A percentile compares a stretch with the other conserved stretches of the same genome.
These are phyloP conservation scores for Cryptosporidium meleagridis DNA, from an alignment of 169 alveolate genomes.

Conservation along the genomic window DNA sequence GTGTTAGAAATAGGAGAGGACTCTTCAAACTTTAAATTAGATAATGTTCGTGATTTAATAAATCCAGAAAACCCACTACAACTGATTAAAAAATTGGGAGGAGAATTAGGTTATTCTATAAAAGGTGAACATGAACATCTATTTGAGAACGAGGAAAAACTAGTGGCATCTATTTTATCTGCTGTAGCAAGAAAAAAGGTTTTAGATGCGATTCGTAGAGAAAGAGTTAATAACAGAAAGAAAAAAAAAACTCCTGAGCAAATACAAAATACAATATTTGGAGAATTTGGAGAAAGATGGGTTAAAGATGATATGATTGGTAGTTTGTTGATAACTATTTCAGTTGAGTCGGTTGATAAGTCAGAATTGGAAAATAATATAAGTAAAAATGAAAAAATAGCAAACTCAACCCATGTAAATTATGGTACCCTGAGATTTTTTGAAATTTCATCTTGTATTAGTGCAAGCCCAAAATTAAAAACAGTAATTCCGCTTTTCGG, in stretches of 20 bases:
- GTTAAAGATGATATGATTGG: slow-evolving; percentile 30
- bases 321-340: slow-evolving; percentile 39
- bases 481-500: slow-evolving; percentile 53
- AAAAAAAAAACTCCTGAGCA: slow-evolving; percentile 45
- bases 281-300: slow-evolving; percentile 61
- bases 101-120: slow-evolving; percentile 52
- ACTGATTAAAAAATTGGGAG: slow-evolving; percentile 21
- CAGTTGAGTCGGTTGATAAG: slow-evolving; percentile 67
- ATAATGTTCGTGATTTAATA: slow-evolving; percentile 63
- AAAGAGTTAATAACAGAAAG: background rate
- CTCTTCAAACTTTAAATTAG: slow-evolving; percentile 30
- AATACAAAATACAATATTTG: slow-evolving; percentile 41
- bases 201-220: slow-evolving; percentile 45
- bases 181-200: slow-evolving; percentile 70
- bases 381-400: slow-evolving; percentile 25
- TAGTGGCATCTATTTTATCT: slow-evolving; percentile 46
- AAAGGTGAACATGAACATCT: slow-evolving; percentile 61
- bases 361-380: slow-evolving; percentile 50
- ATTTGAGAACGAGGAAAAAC: slow-evolving; percentile 72
- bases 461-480: background rate
- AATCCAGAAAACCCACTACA: slow-evolving; percentile 72
- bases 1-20: slow-evolving; percentile 65
- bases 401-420: slow-evolving; percentile 15
- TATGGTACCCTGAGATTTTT: slow-evolving; percentile 44
- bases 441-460: slow-evolving; percentile 59